Conservation (phyloP, 148 eudicot genomes). For the Vaccinium vitisidaea region DNA sequence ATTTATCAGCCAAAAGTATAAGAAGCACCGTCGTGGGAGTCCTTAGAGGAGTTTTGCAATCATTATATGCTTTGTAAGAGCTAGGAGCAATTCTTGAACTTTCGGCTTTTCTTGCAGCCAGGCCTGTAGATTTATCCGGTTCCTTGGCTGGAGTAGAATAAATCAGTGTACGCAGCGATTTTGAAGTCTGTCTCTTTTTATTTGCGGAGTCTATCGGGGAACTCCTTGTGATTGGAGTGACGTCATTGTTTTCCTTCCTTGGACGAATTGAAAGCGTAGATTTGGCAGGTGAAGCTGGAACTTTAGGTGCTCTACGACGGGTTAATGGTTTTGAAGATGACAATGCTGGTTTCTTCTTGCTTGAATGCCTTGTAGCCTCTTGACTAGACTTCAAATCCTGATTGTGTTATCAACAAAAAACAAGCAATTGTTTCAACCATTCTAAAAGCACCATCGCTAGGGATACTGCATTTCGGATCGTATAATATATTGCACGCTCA, state of each 20-base stretch:
- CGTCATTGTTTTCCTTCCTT: slow-evolving; percentile 47
- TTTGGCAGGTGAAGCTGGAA: slow-evolving; percentile 51
- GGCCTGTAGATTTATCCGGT: slow-evolving; percentile 31
- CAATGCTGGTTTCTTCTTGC: slow-evolving; percentile 52
- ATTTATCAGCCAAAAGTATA: neutral
- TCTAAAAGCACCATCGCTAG: neutral
- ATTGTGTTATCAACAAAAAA: slow-evolving; percentile 22
- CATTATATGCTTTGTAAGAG: slow-evolving; percentile 39
- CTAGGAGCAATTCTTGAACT: slow-evolving; percentile 31
- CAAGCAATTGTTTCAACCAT: neutral
- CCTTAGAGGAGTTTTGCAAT: slow-evolving; percentile 46
- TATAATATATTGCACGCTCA: neutral
- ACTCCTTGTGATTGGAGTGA: slow-evolving; percentile 42
- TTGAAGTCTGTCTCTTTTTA: slow-evolving; percentile 48
- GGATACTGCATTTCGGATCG: neutral
- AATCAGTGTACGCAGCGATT: slow-evolving; percentile 42
- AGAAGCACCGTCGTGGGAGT: slow-evolving; percentile 48
- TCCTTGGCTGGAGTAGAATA: slow-evolving; percentile 39
- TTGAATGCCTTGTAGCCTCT: slow-evolving; percentile 27
- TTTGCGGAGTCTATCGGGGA: slow-evolving; percentile 29
- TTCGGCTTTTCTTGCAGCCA: slow-evolving; percentile 41
- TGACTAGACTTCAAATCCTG: slow-evolving; percentile 26
- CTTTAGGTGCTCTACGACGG: slow-evolving; percentile 28
- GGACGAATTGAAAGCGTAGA: slow-evolving; percentile 29
- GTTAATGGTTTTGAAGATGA: slow-evolving; percentile 45